Base-by-base conservation (phyloP, 179 eudicot species). In the Silene coronaria region DNA sequence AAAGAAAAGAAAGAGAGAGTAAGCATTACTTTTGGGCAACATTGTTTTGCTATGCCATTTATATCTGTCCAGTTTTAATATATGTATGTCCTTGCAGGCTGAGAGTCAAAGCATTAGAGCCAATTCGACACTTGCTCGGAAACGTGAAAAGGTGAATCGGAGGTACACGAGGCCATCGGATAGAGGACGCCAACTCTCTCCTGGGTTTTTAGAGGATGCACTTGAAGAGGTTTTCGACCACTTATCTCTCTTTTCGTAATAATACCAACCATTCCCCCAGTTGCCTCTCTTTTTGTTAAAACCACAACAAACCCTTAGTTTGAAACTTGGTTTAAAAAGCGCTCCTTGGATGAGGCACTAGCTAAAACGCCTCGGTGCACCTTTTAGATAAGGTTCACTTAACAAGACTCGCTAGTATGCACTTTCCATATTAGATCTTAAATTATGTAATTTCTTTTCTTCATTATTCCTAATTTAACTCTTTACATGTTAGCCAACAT, bases 121-220 rank as follows among this genome's bases (percentile, higher is more conserved):
- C 78, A 93, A 86, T 81, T 83, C 81, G 51, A 84, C 89, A 65
- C 99, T 96, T 70, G 89, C 73, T 74, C 85, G 88, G 78, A 96
- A 88, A 86, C 94, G 96, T 82, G 98, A 96, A 73, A 91, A 89
- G 86, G 99, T 96, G 75, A 91, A 77, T 63, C 87, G 96, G 71
- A 96, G 94, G 85, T 96, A 96, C 75, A 76, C 89, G 11, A 95
- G 80, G 78, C 87, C 96, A 64, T 86, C 70, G 48, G 91, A 92
- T 68, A 87, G 97, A 84, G 99, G 96, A 69, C 97, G 97, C n/a
- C 91, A 91, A 81, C 96, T 96, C 59, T 96, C 98, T 19, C 96
- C 99, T 82, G 97, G 97, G 78, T 96, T 93, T 86, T 87, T 96
- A 78, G 99, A 96, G 86, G 99, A 90, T 76, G 94, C 91, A 38